A percentile compares a stretch with the other conserved stretches of the same genome.
Conservation (phyloP, 768 basidiomycete species). For the Boletus eberwhitei region DNA sequence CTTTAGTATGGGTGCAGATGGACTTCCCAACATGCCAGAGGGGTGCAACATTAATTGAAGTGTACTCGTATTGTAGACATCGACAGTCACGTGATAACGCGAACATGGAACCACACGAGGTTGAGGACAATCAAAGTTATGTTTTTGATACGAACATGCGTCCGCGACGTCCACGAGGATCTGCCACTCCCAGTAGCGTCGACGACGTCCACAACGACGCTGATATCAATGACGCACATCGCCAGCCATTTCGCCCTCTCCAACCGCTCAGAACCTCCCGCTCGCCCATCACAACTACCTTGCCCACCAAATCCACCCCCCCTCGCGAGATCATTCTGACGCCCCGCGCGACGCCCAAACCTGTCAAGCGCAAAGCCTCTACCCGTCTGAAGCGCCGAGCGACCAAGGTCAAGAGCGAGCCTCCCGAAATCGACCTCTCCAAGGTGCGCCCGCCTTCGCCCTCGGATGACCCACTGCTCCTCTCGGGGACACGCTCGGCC, state of each 20-base stretch:
- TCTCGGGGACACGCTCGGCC: constrained; percentile 44
- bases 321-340: constrained; percentile 57
- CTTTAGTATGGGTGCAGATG: constrained; percentile 52
- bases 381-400: constrained; percentile 21
- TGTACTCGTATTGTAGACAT: neutral
- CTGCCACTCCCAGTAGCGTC: constrained; percentile 4
- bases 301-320: constrained; percentile 62
- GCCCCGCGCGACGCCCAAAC: constrained; percentile 33
- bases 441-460: constrained; percentile 69
- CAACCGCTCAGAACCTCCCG: constrained; percentile 5
- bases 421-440: constrained; percentile 58
- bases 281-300: constrained; percentile 28
- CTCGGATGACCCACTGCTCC: constrained; percentile 69
- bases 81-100: constrained; percentile 11
- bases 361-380: constrained; percentile 36
- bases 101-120: constrained; percentile 1
- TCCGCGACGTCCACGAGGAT: constrained; percentile 14
- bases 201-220: neutral
- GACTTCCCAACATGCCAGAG: constrained; percentile 45
- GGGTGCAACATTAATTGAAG: constrained; percentile 13
- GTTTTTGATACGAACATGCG: constrained; percentile 19
- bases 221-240: constrained; percentile 2
- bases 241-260: constrained; percentile 20
- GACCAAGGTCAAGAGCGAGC: constrained; percentile 54
- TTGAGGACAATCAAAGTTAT: neutral